These are phyloP conservation scores for Aspergillus felis DNA, from an alignment of 2,329 filamentous ascomycete genomes.

Conservation along the genomic window DNA sequence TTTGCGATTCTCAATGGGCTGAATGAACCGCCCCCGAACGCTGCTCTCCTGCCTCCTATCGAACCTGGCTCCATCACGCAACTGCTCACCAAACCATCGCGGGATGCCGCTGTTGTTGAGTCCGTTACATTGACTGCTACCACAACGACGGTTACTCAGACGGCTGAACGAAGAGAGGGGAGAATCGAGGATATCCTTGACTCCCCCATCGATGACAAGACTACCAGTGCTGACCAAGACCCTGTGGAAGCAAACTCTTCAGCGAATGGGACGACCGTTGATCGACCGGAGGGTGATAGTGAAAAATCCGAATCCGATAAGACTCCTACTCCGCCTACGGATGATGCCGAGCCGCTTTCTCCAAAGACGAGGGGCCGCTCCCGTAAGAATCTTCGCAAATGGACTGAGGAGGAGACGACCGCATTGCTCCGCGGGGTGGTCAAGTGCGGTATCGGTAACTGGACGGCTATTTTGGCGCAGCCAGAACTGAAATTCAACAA, in stretches of 20 bases:
- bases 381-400: slow-evolving; percentile 49
- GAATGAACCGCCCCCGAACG: slow-evolving; percentile 61
- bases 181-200: slow-evolving; percentile 35
- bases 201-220: slow-evolving; percentile 22
- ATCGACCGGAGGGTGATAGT: slow-evolving; percentile 7
- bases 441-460: slow-evolving; percentile 60
- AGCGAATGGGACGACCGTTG: slow-evolving; percentile 3
- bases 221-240: slow-evolving; percentile 13
- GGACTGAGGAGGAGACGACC: slow-evolving; percentile 60
- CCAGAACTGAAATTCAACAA: slow-evolving; percentile 55
- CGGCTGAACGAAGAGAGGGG: slow-evolving; percentile 29
- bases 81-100: slow-evolving; percentile 34
- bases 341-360: slow-evolving; percentile 23
- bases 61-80: slow-evolving; percentile 45
- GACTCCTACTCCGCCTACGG: slow-evolving; percentile 5
- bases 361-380: slow-evolving; percentile 37
- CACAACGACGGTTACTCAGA: slow-evolving; percentile 18
- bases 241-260: slow-evolving; percentile 7
- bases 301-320: neutral
- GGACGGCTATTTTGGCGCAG: slow-evolving; percentile 59
- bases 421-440: slow-evolving; percentile 56
- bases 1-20: slow-evolving; percentile 55
- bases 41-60: slow-evolving; percentile 58
- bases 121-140: slow-evolving; percentile 15
- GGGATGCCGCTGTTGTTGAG: slow-evolving; percentile 22